Evolutionary conservation across 345 rosid species (phyloP), one percentile per base, ranked within the genome.

Genomic region (Camelina neglecta): DNA sequence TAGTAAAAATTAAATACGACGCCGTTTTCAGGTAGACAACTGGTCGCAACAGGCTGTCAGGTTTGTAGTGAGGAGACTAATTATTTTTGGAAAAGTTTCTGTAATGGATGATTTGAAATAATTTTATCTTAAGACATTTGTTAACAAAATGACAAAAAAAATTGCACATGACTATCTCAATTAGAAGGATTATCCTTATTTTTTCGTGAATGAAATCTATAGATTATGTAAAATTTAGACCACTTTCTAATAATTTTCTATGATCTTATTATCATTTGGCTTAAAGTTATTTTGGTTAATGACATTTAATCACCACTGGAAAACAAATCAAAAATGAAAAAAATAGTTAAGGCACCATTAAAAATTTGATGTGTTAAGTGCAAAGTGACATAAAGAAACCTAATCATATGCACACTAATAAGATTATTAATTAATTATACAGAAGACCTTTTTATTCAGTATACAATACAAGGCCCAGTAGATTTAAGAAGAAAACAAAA

Each of bases 11-110:
- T 8, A 20, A 0, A 39, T 13, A 51, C 57, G 67, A 24, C 4
- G 60, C 3, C 78, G 72, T 75, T 29, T 18, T 60, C 2, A 1
- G 4, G 39, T 18, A 11, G 31, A 69, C 53, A 63, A 15, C 44
- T 71, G 29, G 10, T 62, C 72, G 38, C 76, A 61, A 67, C 74
- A 67, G 49, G 67, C 26, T 67, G 73, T 67, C 13, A 23, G 4
- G 31, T 62, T 62, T 57, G 57, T 31, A 10, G 15, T 38, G 35
- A 51, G 41, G 20, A 68, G 48, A 9, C 31, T 39, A 39, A 49
- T 59, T 68, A 38, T 42, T 41, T 60, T n/a, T 23, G 59, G 63
- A 7, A 60, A 67, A 65, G 42, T 67, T 67, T 33, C 10, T 42
- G 18, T 54, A 11, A 3, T 5, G 4, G 78, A 49, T 26, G 6